phyloP scores from a whole-genome alignment of 2,329 filamentous ascomycete species.

The Thelonectria olida region DNA sequence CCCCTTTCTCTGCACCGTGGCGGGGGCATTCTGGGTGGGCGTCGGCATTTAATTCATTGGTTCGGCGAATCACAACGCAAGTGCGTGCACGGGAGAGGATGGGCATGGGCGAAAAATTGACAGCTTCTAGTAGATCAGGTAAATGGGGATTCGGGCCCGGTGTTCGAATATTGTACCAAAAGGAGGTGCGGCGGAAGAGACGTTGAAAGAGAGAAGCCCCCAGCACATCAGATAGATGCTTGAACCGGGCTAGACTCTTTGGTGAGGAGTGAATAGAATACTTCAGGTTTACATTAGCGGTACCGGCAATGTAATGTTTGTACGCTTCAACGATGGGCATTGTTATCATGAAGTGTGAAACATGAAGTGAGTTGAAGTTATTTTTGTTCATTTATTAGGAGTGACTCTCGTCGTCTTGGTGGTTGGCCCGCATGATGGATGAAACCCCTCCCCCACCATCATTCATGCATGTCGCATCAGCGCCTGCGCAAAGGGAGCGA shows the following conservation, averaged over 20 bases:
- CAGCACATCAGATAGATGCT: slow-evolving; percentile 1
- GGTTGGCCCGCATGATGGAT: slow-evolving; percentile 30
- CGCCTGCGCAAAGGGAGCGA: no score
- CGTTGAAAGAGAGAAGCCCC: slow-evolving; percentile 1
- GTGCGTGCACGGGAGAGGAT: slow-evolving; percentile 27
- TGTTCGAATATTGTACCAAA: slow-evolving; percentile 20
- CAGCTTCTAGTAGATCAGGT: slow-evolving; percentile 19
- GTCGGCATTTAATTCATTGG: slow-evolving; percentile 32
- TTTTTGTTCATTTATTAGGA: no score
- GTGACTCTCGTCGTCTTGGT: no score
- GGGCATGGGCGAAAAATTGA: slow-evolving; percentile 1
- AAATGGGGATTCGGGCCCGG: slow-evolving; percentile 20
- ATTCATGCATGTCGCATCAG: slow-evolving; percentile 29
- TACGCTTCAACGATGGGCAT: slow-evolving; percentile 1
- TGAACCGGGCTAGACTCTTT: slow-evolving; percentile 3
- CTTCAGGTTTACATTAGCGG: slow-evolving; percentile 34
- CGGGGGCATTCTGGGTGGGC: slow-evolving; percentile 22
- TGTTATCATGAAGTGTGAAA: neutral
- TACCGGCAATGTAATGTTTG: slow-evolving; percentile 37
- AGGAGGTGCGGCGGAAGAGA: neutral
- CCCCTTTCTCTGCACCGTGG: slow-evolving; percentile 14
- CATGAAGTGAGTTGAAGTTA: no score
- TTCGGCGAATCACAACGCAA: slow-evolving; percentile 19
- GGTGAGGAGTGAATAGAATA: slow-evolving; percentile 12
- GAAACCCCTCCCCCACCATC: slow-evolving; percentile 25